Evolutionary conservation across 257 asterid genomes (phyloP).

Genomic region (Euphrasia confusa): DNA sequence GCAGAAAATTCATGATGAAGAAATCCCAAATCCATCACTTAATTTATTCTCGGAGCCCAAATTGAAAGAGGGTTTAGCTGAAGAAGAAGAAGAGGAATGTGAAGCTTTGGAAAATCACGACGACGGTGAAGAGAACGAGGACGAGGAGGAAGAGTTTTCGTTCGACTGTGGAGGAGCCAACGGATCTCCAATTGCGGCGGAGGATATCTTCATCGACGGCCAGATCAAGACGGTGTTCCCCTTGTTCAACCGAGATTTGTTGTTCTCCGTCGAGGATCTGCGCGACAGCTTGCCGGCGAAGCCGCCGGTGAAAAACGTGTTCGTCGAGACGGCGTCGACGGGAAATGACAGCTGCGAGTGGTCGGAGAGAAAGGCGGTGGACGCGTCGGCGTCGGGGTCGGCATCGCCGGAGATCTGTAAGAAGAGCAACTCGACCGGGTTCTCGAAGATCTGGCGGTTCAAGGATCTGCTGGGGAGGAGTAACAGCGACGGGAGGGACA

Average conservation of each 20-base stretch:
- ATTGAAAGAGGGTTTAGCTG: conserved; percentile 20
- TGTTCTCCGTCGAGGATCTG: conserved; percentile 35
- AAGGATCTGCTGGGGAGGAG: conserved; percentile 56
- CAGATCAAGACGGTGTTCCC: conserved; percentile 75
- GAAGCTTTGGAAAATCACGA: conserved; percentile 17
- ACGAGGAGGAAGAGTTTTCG: conserved; percentile 60
- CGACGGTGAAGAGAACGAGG: conserved; percentile 10
- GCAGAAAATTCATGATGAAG: conserved; percentile 23
- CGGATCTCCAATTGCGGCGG: conserved; percentile 68
- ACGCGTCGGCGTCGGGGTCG: conserved; percentile 22
- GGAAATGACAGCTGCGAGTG: conserved; percentile 30
- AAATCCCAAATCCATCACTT: conserved; percentile 16
- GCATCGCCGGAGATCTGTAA: conserved; percentile 43
- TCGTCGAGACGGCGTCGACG: conserved; percentile 41
- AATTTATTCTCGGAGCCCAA: conserved; percentile 18
- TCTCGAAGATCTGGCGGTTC: conserved; percentile 59
- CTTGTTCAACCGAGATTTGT: conserved; percentile 46
- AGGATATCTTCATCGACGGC: conserved; percentile 74
- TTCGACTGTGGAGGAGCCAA: conserved; percentile 47
- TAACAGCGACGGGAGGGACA: conserved; percentile 91
- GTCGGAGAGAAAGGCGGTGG: conserved; percentile 46
- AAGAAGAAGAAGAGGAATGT: conserved; percentile 18
- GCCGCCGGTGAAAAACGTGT: conserved; percentile 50
- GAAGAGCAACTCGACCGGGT: conserved; percentile 69
- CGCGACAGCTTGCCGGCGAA: conserved; percentile 30